Evolutionary conservation across 2,329 filamentous ascomycete species (phyloP), one percentile per base, ranked within the genome.

Genomic region (Alternaria triticimaculans): DNA sequence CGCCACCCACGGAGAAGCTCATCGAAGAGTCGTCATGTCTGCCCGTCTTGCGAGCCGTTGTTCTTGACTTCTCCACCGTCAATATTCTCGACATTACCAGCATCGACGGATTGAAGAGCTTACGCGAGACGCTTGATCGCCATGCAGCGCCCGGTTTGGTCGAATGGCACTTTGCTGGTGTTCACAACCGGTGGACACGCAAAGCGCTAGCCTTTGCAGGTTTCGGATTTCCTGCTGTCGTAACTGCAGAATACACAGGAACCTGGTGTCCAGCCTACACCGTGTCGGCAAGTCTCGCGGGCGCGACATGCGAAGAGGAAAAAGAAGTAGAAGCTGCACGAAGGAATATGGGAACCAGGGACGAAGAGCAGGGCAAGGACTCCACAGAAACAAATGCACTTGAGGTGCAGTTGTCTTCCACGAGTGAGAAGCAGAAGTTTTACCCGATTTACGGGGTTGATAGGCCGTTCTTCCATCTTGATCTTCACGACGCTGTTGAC

Each of bases 51-150:
- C 82, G 83, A 57, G 85, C 87, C n/a, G 71, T 89, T 21, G 79
- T 88, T 10, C 80, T 88, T 3, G 87, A 88, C 76, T 87, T 86
- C 68, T 83, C 85, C 2, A 81, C 84, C 3, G 84, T 88, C 49
- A 86, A 87, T 71, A 82, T 84, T 49, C 80, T 88, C 45, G 87
- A 89, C 66, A 84, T 87, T 8, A 88, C 86, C 1, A 83, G 84
- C 5, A 80, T 87, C 0, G 86, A 88, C 70, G 81, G 82, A 2
- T 76, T 89, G 21, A 83, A 87, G 44, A 86, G 88, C 71, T 81
- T 86, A 6, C 83, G 86, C 43, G 84, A 85, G 64, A 83, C 85
- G 62, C 80, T 89, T 7, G 85, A 87, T 65, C 80, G 81, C 20
- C 85, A 86, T 60, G 83, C 86, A 6, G 72, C 76, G 4, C 77